Percentiles rank a stretch among this genome's conserved stretches.
These are phyloP conservation scores for Fusarium torulosum DNA, from an alignment of 2,329 filamentous ascomycete species.

Conservation along the genomic window DNA sequence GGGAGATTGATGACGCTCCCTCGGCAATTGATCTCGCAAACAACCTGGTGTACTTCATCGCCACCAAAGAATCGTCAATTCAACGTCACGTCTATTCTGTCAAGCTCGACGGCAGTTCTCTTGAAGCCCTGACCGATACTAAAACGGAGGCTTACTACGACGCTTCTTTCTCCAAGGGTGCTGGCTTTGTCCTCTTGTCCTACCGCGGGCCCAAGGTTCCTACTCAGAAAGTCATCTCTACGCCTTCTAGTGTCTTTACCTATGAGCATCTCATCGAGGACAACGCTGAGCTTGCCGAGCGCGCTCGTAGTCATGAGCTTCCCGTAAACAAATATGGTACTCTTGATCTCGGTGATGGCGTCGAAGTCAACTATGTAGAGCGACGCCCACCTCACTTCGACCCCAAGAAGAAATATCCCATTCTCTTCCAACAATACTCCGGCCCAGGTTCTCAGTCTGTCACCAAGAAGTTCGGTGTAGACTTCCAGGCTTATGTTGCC, in stretches of 20 bases:
- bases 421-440: constrained; percentile 94
- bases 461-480: constrained; percentile 80
- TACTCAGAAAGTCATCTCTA: constrained; percentile 91
- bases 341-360: constrained; percentile 82
- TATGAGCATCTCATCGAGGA: constrained; percentile 82
- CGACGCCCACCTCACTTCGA: constrained; percentile 91
- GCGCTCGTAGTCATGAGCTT: constrained; percentile 81
- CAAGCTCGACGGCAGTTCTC: constrained; percentile 80
- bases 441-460: constrained; percentile 95
- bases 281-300: constrained; percentile 76
- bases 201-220: constrained; percentile 89
- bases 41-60: constrained; percentile 91
- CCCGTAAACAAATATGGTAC: constrained; percentile 86
- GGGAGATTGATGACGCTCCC: constrained; percentile 91
- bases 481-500: constrained; percentile 92
- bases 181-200: constrained; percentile 85
- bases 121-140: constrained; percentile 80
- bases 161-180: constrained; percentile 85
- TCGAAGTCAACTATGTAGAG: constrained; percentile 80
- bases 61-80: constrained; percentile 87
- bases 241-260: constrained; percentile 73
- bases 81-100: constrained; percentile 94
- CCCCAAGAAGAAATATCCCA: constrained; percentile 85
- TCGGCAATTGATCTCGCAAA: constrained; percentile 85
- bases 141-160: constrained; percentile 81